Conservation (phyloP, 176 grass and related monocot genomes). For the Lolium multiflorum region DNA sequence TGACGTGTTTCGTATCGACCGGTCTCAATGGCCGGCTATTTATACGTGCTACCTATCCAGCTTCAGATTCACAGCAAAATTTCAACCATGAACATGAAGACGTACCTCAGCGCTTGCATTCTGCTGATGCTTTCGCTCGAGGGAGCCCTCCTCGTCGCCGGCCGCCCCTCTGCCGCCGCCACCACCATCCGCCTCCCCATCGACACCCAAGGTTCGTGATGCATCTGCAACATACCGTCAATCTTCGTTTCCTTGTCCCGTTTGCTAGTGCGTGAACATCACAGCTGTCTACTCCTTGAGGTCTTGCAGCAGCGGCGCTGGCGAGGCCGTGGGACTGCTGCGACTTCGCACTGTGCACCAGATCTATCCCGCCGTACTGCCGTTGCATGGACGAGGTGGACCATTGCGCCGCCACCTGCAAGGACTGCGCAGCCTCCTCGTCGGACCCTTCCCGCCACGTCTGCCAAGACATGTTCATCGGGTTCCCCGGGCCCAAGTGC, state of each 20-base stretch:
- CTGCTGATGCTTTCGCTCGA: background rate
- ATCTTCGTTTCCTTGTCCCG: too few relatives aligned
- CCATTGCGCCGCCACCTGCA: background rate
- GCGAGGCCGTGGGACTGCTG: background rate
- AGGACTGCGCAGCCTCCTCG: background rate
- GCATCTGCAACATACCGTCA: background rate
- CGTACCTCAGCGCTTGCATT: background rate
- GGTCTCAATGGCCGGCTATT: background rate
- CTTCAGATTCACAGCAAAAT: background rate
- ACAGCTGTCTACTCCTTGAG: background rate
- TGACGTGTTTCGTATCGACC: background rate
- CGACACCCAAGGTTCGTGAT: background rate
- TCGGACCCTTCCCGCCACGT: background rate
- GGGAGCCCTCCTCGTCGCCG: background rate
- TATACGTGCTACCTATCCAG: background rate
- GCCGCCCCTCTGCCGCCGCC: background rate
- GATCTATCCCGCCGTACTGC: background rate
- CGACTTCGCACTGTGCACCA: background rate
- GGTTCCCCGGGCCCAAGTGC: background rate
- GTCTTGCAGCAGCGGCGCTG: background rate
- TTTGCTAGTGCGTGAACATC: background rate
- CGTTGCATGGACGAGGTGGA: background rate
- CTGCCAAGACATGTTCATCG: background rate
- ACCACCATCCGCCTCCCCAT: background rate
- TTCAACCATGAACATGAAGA: background rate